These are phyloP conservation scores for Elsinoe batatas DNA, from an alignment of 2,329 filamentous ascomycete species.

Conservation along the genomic window DNA sequence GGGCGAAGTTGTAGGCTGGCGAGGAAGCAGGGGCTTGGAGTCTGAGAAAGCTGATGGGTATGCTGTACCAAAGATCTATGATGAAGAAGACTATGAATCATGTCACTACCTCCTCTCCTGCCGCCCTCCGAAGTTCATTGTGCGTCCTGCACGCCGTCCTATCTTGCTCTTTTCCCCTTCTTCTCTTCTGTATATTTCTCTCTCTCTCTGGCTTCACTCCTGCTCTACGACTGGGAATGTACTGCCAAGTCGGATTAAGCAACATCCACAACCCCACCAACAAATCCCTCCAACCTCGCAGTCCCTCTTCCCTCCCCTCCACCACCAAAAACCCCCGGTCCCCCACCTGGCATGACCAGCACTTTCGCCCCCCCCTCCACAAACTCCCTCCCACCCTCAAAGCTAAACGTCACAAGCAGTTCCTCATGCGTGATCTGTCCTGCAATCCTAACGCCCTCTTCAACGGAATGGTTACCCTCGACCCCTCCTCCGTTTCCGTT, in stretches of 20 bases:
- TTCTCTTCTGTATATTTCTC: background rate
- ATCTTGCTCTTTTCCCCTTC: no score
- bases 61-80: background rate
- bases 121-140: no score
- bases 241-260: no score
- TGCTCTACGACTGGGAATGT: no score
- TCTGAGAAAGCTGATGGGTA: background rate
- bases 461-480: constrained; percentile 15
- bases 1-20: constrained; percentile 6
- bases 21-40: background rate
- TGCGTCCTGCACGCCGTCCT: no score
- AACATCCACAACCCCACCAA: constrained; percentile 48
- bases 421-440: constrained; percentile 20
- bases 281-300: constrained; percentile 59
- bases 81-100: background rate
- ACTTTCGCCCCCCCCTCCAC: constrained; percentile 61
- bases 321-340: constrained; percentile 48
- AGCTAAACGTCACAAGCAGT: constrained; percentile 53
- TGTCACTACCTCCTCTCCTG: no score
- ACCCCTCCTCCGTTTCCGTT: constrained; percentile 10
- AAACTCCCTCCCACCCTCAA: constrained; percentile 62
- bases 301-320: constrained; percentile 37
- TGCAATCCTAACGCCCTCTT: constrained; percentile 18
- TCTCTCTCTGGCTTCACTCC: background rate
- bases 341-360: constrained; percentile 61